Conservation (phyloP, 805 yeast genomes). For the Lachancea meyersii region DNA sequence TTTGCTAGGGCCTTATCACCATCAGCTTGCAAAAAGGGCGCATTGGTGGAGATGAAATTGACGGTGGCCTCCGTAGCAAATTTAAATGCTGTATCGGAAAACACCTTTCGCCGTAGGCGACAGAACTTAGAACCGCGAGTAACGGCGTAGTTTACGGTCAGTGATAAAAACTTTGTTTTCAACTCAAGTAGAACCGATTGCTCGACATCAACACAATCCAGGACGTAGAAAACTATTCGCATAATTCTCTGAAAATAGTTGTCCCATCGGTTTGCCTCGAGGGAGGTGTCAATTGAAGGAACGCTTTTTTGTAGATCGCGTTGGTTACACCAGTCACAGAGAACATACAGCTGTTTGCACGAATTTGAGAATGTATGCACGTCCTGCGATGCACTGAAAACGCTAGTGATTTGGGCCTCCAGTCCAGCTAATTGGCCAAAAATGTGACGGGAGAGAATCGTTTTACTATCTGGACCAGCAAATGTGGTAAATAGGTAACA, state of each 20-base stretch:
- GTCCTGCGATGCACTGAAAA: constrained; percentile 13
- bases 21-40: neutral
- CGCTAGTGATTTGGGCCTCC: constrained; percentile 18
- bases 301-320: constrained; percentile 13
- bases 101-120: constrained; percentile 1
- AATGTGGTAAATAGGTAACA: constrained; percentile 13
- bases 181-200: constrained; percentile 3
- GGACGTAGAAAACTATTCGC: constrained; percentile 23
- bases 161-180: constrained; percentile 15
- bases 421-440: constrained; percentile 9
- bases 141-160: constrained; percentile 15
- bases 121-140: constrained; percentile 5
- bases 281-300: constrained; percentile 9
- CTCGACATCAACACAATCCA: constrained; percentile 14
- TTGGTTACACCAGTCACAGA: constrained; percentile 24
- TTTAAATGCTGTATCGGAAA: constrained; percentile 15
- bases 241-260: constrained; percentile 22
- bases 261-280: constrained; percentile 21
- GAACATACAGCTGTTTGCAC: constrained; percentile 15
- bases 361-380: constrained; percentile 7
- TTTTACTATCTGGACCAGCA: constrained; percentile 13
- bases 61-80: constrained; percentile 16
- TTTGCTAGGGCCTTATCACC: constrained; percentile 9
- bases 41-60: constrained; percentile 13
- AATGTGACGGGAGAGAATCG: constrained; percentile 11